These are phyloP conservation scores for Lolium multiflorum DNA, from an alignment of 176 grass and related monocot species.

Conservation along the genomic window DNA sequence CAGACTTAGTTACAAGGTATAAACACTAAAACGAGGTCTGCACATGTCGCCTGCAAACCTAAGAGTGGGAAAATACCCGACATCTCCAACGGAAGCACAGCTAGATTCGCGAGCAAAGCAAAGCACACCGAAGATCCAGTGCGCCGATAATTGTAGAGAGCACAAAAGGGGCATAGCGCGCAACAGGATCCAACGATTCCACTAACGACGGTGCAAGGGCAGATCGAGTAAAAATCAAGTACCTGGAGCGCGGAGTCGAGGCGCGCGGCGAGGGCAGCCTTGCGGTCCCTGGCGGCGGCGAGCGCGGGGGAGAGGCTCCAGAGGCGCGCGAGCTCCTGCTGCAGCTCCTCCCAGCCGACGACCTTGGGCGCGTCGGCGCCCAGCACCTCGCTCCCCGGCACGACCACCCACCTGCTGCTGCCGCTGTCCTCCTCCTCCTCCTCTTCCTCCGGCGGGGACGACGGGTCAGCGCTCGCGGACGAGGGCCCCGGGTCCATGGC, in stretches of 20 bases:
- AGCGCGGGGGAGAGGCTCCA: constrained; percentile 78
- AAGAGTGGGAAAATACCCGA: not conserved
- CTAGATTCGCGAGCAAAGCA: constrained; percentile 11
- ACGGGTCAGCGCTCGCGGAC: constrained; percentile 39
- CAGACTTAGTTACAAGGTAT: not conserved
- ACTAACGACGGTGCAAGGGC: not conserved
- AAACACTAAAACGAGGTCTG: not conserved
- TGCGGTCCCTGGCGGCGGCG: constrained; percentile 56
- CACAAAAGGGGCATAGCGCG: not conserved
- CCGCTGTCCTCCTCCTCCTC: not conserved
- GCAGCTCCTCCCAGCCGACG: constrained; percentile 86
- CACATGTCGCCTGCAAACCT: not conserved
- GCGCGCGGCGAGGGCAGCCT: constrained; percentile 53
- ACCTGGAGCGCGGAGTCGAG: constrained; percentile 79
- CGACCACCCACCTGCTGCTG: constrained; percentile 44
- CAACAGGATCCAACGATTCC: not conserved
- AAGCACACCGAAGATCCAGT: constrained; percentile 2
- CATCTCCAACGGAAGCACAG: not conserved
- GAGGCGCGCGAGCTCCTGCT: constrained; percentile 87
- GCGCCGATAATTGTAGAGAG: not conserved
- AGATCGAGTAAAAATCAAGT: constrained; percentile 3
- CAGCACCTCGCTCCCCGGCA: constrained; percentile 48
- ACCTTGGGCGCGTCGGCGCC: constrained; percentile 63
- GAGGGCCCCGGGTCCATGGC: constrained; percentile 48
- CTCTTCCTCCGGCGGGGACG: constrained; percentile 25